Percentiles rank a stretch among this genome's conserved stretches.
phyloP scores from a whole-genome alignment of 352 stramenopile species.

The Phytophthora niederhauseri region DNA sequence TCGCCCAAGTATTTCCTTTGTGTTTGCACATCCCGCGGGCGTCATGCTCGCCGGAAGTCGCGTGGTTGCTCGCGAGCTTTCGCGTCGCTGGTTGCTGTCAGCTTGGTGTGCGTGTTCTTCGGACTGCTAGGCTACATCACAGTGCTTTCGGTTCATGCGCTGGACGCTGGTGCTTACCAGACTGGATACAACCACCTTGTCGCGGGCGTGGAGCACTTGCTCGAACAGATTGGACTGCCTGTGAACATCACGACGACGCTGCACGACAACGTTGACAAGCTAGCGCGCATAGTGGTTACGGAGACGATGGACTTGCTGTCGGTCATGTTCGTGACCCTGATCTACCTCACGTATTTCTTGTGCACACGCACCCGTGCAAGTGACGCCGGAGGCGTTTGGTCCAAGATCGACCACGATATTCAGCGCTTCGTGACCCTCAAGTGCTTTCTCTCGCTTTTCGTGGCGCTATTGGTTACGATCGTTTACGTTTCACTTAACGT shows the following conservation, averaged over 20 bases:
- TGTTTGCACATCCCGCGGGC: conserved; percentile 79
- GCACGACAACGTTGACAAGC: conserved; percentile 91
- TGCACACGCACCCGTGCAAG: conserved; percentile 84
- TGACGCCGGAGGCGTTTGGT: conserved; percentile 87
- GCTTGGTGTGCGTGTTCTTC: conserved; percentile 89
- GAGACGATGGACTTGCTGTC: conserved; percentile 91
- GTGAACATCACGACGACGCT: conserved; percentile 91
- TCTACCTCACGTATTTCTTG: conserved; percentile 91
- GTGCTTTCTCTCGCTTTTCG: conserved; percentile 89
- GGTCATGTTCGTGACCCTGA: conserved; percentile 91
- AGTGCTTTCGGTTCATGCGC: conserved; percentile 83
- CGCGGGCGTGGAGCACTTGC: conserved; percentile 63
- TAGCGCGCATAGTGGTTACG: conserved; percentile 83
- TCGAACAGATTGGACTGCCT: conserved; percentile 76
- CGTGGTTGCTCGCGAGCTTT: conserved; percentile 85
- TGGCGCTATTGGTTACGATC: conserved; percentile 87
- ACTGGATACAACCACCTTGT: conserved; percentile 82
- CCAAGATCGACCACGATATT: conserved; percentile 90
- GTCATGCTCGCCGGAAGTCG: conserved; percentile 75
- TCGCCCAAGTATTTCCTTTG: conserved; percentile 89
- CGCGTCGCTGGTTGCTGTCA: conserved; percentile 81
- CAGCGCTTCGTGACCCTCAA: conserved; percentile 91
- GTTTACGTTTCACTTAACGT: conserved; percentile 92
- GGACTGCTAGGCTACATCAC: conserved; percentile 88
- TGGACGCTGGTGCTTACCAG: conserved; percentile 85